Evolutionary conservation across 169 alveolate species (phyloP).

Genomic region (Cytauxzoon felis): DNA sequence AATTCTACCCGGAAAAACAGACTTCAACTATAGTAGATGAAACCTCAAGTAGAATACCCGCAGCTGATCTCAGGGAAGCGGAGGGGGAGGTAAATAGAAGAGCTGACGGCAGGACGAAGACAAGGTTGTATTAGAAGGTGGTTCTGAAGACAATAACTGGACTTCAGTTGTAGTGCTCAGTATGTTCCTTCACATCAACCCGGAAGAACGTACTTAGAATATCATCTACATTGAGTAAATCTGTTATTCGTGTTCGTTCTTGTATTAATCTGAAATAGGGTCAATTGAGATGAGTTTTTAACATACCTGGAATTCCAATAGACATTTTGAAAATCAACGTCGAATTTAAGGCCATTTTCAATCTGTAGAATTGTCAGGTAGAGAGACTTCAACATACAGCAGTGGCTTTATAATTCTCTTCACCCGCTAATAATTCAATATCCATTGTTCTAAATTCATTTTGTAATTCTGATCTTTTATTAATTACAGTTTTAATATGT

Average conservation of each 20-base stretch:
- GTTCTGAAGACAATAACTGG: too few relatives aligned
- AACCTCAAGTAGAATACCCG: too few relatives aligned
- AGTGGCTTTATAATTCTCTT: slow-evolving; percentile 75
- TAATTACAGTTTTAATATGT: slow-evolving; percentile 78
- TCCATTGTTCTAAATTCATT: slow-evolving; percentile 81
- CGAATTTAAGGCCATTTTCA: slow-evolving; percentile 67
- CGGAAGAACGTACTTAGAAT: slow-evolving; percentile 22
- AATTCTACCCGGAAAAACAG: too few relatives aligned
- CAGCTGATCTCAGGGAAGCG: too few relatives aligned
- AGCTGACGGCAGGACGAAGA: too few relatives aligned
- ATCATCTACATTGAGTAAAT: slow-evolving; percentile 49
- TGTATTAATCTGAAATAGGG: slow-evolving; percentile 71
- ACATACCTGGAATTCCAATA: slow-evolving; percentile 82
- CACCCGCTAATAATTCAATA: slow-evolving; percentile 86
- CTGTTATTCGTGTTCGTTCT: slow-evolving; percentile 71
- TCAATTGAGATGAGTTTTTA: slow-evolving; percentile 13
- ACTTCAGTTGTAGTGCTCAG: too few relatives aligned
- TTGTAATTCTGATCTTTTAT: slow-evolving; percentile 78
- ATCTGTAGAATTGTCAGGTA: slow-evolving; percentile 27
- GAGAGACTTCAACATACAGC: slow-evolving; percentile 43
- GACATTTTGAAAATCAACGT: slow-evolving; percentile 71
- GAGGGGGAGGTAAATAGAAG: too few relatives aligned
- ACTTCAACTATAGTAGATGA: too few relatives aligned
- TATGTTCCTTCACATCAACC: too few relatives aligned
- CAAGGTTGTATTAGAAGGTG: too few relatives aligned